Evolutionary conservation across 2,329 filamentous ascomycete species (phyloP).

Genomic region (Penicillium hesseltinei): DNA sequence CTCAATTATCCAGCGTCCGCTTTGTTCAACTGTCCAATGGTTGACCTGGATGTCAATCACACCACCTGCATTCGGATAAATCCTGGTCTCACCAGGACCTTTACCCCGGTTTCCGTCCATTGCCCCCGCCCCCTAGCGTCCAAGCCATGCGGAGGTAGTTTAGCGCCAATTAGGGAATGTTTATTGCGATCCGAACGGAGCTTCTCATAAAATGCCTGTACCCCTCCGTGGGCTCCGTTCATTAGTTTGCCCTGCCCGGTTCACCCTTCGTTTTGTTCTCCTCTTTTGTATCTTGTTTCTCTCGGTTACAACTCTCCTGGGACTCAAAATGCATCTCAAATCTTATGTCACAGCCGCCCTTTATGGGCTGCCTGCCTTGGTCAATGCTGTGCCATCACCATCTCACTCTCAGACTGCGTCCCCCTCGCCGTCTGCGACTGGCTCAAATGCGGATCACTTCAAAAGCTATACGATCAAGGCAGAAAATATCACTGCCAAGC

Average conservation of each 20-base stretch:
- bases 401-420: conserved; percentile 8
- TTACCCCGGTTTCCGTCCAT: conserved; percentile 22
- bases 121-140: conserved; percentile 25
- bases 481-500: conserved; percentile 48
- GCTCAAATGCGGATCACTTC: conserved; percentile 33
- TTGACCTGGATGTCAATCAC: conserved; percentile 9
- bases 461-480: conserved; percentile 47
- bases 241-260: conserved; percentile 29
- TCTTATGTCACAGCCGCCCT: conserved; percentile 34
- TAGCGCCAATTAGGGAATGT: conserved; percentile 16
- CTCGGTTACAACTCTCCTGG: conserved; percentile 26
- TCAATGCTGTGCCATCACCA: conserved; percentile 18
- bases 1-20: conserved; percentile 12
- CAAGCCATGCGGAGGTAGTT: conserved; percentile 21
- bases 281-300: conserved; percentile 34
- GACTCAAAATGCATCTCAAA: conserved; percentile 39
- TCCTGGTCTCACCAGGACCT: conserved; percentile 13
- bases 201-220: conserved; percentile 24
- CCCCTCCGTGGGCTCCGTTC: conserved; percentile 28
- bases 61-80: conserved; percentile 24
- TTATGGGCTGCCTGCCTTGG: conserved; percentile 33
- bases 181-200: conserved; percentile 16
- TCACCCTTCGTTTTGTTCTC: conserved; percentile 30
- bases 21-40: conserved; percentile 10
- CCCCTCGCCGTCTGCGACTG: conserved; percentile 9